Percentiles rank a stretch among this genome's conserved stretches.
phyloP scores from a whole-genome alignment of 2,329 filamentous ascomycete genomes.

The Atkinsonella hypoxylon region DNA sequence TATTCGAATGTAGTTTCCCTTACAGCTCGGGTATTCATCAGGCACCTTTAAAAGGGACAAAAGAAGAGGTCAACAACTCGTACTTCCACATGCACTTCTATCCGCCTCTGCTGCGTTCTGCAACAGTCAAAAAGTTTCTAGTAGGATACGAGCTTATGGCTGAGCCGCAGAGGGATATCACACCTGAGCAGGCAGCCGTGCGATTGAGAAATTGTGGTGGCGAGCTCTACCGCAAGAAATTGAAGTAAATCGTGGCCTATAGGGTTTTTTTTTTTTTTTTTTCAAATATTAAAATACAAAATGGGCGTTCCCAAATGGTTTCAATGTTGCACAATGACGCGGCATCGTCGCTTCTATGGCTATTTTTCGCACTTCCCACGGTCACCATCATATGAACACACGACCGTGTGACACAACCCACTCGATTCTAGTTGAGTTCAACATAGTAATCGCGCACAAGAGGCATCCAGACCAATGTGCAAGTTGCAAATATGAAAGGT shows the following conservation, averaged over 20 bases:
- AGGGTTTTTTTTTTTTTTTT: background rate
- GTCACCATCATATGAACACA: background rate
- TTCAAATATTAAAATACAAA: background rate
- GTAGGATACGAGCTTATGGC: conserved; percentile 96
- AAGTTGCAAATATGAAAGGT: conserved; percentile 39
- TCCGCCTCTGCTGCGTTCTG: conserved; percentile 80
- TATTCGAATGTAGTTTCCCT: conserved; percentile 93
- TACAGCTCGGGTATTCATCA: conserved; percentile 97
- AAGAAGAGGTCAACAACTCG: conserved; percentile 74
- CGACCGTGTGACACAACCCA: background rate
- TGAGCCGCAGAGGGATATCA: conserved; percentile 97
- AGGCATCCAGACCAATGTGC: conserved; percentile 48
- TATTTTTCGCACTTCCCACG: background rate
- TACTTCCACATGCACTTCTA: conserved; percentile 98
- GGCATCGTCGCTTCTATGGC: background rate
- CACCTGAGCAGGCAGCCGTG: conserved; percentile 83
- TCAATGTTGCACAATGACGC: no score
- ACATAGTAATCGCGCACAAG: conserved; percentile 62
- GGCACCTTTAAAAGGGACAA: conserved; percentile 70
- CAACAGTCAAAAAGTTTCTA: conserved; percentile 89
- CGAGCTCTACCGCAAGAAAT: conserved; percentile 65
- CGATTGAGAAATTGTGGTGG: conserved; percentile 66
- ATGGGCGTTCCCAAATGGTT: background rate
- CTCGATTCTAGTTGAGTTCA: conserved; percentile 19
- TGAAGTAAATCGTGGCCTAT: conserved; percentile 10